Evolutionary conservation across 257 asterid genomes (phyloP), one percentile per base, ranked within the genome.

Genomic region (Fraxinus excelsior): DNA sequence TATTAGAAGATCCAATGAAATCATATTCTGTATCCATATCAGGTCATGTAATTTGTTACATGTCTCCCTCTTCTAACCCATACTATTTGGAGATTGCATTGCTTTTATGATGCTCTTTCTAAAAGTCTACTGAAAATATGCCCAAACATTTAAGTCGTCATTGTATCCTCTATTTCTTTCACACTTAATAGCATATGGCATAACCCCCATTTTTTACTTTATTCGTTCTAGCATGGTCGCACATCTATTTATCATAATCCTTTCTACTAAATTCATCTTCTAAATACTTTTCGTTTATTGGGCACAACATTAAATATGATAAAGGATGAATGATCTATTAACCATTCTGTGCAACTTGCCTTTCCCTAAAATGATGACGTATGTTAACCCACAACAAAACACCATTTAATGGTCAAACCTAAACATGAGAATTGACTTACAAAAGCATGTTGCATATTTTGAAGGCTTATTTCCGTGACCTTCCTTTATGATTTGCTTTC

Each of bases 381-480:
- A 60, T 29, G 28, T 62, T 13, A 73, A 65, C 60, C 2, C 31
- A 14, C 34, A 26, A 23, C 8, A 53, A 53, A 37, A 35, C 62
- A 35, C 76, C 75, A 79, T 23, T 18, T 7, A 28, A 85, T 51
- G 60, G 38, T 38, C 46, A 53, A 53, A 67, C 25, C 42, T 19
- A 70, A 66, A 44, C 73, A 68, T 71, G 37, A 90, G 73, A 64
- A 60, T 31, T n/a, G 62, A 87, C 97, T 90, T 88, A 95, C 99
- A 69, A 73, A 95, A 95, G 89, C 99, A 95, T 76, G 99, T 95
- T 14, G 99, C 91, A 79, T 95, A 95, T 80, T 95, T 95, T 35
- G 99, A 88, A 71, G 99, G 98, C 87, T 89, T 93, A 87, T 88
- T 96, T 73, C 96, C 99, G 78, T 90, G 94, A 69, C 97, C 97